phyloP scores from a whole-genome alignment of 768 basidiomycete genomes.

The Pulveroboletus sp. region DNA sequence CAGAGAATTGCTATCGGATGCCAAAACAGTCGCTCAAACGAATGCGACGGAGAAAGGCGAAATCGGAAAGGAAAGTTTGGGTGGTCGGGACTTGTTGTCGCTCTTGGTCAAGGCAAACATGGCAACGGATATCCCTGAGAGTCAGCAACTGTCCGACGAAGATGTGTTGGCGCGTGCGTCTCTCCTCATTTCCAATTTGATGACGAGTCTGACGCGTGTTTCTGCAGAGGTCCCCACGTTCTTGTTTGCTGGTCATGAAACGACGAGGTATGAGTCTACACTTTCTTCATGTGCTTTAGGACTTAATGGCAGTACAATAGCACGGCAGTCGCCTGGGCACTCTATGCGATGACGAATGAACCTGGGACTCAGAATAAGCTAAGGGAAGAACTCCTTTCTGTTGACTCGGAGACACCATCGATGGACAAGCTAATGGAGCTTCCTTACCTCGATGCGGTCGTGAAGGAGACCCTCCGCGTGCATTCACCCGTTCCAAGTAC shows the following conservation, averaged over 20 bases:
- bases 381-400: conserved; percentile 49
- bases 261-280: conserved; percentile 38
- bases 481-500: conserved; percentile 44
- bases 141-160: conserved; percentile 53
- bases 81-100: conserved; percentile 53
- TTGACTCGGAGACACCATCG: conserved; percentile 51
- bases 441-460: conserved; percentile 62
- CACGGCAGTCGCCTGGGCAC: conserved; percentile 50
- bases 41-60: conserved; percentile 23
- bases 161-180: conserved; percentile 54
- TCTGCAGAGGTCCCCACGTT: conserved; percentile 55
- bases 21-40: conserved; percentile 38
- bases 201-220: background rate
- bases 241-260: conserved; percentile 56
- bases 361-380: conserved; percentile 50
- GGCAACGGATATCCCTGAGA: conserved; percentile 51
- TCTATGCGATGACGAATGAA: conserved; percentile 49
- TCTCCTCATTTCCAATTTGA: background rate
- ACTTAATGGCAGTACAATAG: background rate
- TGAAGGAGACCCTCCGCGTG: conserved; percentile 55
- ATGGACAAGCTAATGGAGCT: conserved; percentile 67
- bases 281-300: background rate
- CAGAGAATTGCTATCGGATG: conserved; percentile 41
- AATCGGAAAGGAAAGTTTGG: conserved; percentile 32
- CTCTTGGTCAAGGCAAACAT: conserved; percentile 61